phyloP scores from a whole-genome alignment of 2,329 filamentous ascomycete species.

The Tolypocladium tropicale region DNA sequence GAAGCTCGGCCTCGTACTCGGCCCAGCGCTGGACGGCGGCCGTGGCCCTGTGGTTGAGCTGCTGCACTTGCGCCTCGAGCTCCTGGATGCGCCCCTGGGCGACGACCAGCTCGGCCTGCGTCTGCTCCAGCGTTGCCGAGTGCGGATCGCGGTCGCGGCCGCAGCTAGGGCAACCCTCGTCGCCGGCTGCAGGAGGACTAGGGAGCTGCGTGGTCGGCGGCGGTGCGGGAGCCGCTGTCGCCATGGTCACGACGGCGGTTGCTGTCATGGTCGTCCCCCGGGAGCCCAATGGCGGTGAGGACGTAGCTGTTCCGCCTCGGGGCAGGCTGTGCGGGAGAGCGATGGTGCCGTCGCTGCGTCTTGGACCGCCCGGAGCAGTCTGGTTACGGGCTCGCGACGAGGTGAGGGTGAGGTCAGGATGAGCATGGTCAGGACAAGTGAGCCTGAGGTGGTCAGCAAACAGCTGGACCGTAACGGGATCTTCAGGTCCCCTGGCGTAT shows the following conservation, averaged over 20 bases:
- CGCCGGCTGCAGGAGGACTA: slow-evolving; percentile 10
- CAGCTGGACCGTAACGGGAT: not conserved
- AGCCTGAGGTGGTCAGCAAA: too few relatives aligned
- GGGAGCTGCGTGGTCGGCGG: slow-evolving; percentile 12
- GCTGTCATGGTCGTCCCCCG: slow-evolving; percentile 14
- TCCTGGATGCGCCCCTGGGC: slow-evolving; percentile 55
- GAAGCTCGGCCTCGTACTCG: slow-evolving; percentile 72
- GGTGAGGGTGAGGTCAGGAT: not conserved
- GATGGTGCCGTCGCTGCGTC: not conserved
- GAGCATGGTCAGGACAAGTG: too few relatives aligned
- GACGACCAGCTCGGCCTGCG: slow-evolving; percentile 33
- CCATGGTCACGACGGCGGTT: slow-evolving; percentile 21
- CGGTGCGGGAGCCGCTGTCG: slow-evolving; percentile 11
- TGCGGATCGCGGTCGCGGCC: slow-evolving; percentile 30
- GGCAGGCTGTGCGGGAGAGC: not conserved
- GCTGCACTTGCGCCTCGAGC: slow-evolving; percentile 59
- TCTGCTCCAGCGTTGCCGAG: slow-evolving; percentile 17
- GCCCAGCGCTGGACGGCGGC: slow-evolving; percentile 56
- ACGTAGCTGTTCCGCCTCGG: not conserved
- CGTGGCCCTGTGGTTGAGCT: slow-evolving; percentile 61
- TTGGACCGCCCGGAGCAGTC: not conserved
- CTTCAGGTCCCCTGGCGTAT: not conserved
- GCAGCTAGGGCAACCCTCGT: slow-evolving; percentile 39
- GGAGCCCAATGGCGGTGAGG: not conserved
- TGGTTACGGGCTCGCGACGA: not conserved